Percentiles rank a stretch among this genome's conserved stretches.
Conservation (phyloP, 116 monocot genomes). For the Trichopus zeylanicus region DNA sequence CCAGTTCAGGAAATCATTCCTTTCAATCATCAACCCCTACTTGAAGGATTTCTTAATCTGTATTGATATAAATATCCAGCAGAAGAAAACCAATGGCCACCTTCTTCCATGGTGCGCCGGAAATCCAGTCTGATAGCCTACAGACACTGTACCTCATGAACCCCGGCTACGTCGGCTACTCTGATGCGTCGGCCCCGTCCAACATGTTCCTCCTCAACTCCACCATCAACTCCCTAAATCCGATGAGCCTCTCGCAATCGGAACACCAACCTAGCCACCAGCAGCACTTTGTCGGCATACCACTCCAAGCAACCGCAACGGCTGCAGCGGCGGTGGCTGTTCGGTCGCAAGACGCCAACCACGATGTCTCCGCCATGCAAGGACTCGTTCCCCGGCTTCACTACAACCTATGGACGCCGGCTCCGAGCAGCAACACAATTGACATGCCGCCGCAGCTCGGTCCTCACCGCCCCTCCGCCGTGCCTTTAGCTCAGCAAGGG, state of each 20-base stretch:
- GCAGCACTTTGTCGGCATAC: constrained; percentile 74
- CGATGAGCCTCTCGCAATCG: constrained; percentile 8
- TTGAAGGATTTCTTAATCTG: background rate
- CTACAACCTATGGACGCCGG: constrained; percentile 38
- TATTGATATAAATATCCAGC: background rate
- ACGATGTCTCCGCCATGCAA: constrained; percentile 20
- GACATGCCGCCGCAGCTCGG: constrained; percentile 18
- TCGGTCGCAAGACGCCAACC: constrained; percentile 7
- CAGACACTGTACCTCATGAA: constrained; percentile 71
- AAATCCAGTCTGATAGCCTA: constrained; percentile 45
- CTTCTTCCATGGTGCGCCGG: constrained; percentile 43
- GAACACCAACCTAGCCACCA: constrained; percentile 16
- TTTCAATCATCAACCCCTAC: no score
- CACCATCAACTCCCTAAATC: constrained; percentile 30
- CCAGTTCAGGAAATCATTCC: no score
- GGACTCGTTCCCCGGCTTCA: constrained; percentile 21
- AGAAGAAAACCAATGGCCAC: constrained; percentile 26
- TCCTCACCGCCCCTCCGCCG: constrained; percentile 7
- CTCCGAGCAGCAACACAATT: constrained; percentile 5
- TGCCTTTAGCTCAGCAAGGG: constrained; percentile 15
- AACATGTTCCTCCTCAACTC: constrained; percentile 61
- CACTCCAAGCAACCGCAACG: constrained; percentile 28
- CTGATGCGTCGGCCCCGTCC: constrained; percentile 26
- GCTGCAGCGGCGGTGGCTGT: background rate
- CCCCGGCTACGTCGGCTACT: constrained; percentile 37